Evolutionary conservation across 1,139 yeast genomes (phyloP), one percentile per base, ranked within the genome.

Genomic region (Sugiyamaella grinbergsii): DNA sequence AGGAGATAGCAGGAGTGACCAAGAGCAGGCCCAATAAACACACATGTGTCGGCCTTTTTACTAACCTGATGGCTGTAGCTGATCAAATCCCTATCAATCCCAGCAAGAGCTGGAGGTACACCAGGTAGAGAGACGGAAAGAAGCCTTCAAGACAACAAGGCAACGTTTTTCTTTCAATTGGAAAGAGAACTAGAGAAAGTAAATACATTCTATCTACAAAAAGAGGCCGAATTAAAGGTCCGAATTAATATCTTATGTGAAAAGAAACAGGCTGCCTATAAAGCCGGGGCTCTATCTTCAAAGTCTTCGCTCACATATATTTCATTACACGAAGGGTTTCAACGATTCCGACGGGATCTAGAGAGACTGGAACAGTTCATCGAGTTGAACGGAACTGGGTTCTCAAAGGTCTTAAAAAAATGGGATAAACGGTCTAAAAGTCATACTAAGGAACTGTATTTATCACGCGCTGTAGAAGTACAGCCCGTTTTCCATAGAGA

Each of bases 341-440:
- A 85, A 65, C 83, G 94, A 62, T 88, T 88, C 61, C 85, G 95
- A 49, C 87, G 91, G 59, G 98, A 93, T 67, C 74, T 93, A 57
- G 84, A 87, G 57, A 77, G 95, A 52, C 74, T 93, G 24, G 96
- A 93, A 65, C 97, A 91, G 68, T 93, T 88, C 69, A 90, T 93
- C 39, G 96, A 91, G 66, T 75, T 93, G 54, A 93, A 93, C 65
- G 96, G 93, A 63, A 89, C 96, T 0, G 98, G 98, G 15, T 93
- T 93, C 69, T 83, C 94, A 26, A 93, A 93, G 69, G 98, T 89
- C 29, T 79, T 93, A 61, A 93, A 93, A 67, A 93, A 93, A 71
- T 93, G 98, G 98, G 98, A 93, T 69, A 93, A 93, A 69, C 76
- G 98, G 55, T 89, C 97, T 16, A 90, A 91, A 62, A 87, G 96